Evolutionary conservation across 176 grass and related monocot species (phyloP).

Genomic region (Triticum urartu): DNA sequence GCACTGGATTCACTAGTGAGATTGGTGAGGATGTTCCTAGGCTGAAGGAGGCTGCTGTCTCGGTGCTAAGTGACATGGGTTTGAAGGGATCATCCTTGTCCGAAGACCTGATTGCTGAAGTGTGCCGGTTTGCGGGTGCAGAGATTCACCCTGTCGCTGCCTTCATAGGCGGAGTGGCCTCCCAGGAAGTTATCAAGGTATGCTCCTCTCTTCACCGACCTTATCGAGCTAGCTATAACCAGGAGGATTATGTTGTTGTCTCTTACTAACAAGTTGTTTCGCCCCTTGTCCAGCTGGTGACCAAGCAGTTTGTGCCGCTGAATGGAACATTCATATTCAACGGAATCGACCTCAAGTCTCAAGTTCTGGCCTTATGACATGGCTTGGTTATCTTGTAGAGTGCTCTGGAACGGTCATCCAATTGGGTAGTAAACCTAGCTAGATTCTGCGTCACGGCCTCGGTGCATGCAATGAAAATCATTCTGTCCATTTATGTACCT

Average conservation of each 20-base stretch:
- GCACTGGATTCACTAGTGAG: constrained; percentile 62
- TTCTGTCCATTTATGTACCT: neutral
- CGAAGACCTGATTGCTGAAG: constrained; percentile 73
- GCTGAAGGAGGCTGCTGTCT: constrained; percentile 68
- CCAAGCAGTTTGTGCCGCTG: constrained; percentile 89
- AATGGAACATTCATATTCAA: constrained; percentile 83
- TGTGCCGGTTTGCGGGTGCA: constrained; percentile 77
- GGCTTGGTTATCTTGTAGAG: neutral
- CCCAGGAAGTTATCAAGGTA: constrained; percentile 95
- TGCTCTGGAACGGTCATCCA: neutral
- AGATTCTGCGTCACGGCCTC: constrained; percentile 17
- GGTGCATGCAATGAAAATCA: neutral
- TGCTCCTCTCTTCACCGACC: neutral
- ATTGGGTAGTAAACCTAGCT: neutral
- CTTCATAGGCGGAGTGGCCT: constrained; percentile 82
- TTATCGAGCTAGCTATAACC: constrained; percentile 10
- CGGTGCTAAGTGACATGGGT: constrained; percentile 67
- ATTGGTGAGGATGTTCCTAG: constrained; percentile 85
- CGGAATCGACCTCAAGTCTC: constrained; percentile 93
- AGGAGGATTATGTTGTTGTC: neutral
- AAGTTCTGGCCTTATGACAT: constrained; percentile 65
- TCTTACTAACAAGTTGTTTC: neutral
- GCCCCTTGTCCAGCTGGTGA: constrained; percentile 63
- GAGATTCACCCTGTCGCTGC: constrained; percentile 79
- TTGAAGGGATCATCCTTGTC: constrained; percentile 62